A percentile compares a stretch with the other conserved stretches of the same genome.
These are phyloP conservation scores for Coniochaeta sp. DNA, from an alignment of 2,329 filamentous ascomycete genomes.

Conservation along the genomic window DNA sequence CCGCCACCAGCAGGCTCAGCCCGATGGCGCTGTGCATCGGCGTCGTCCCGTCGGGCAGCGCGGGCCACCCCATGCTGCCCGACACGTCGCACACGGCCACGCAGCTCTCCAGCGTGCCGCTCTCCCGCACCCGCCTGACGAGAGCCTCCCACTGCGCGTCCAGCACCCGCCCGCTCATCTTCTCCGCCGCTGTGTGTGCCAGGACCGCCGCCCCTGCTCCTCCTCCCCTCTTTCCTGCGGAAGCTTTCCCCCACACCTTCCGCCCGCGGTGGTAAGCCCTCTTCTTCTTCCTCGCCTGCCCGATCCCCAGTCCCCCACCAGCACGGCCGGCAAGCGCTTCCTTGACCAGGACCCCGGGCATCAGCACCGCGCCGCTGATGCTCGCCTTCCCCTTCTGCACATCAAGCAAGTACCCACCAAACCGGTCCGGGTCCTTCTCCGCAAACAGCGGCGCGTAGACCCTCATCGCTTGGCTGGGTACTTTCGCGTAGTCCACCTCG, in stretches of 20 bases:
- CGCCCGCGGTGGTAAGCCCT: not conserved
- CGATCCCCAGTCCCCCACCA: not conserved
- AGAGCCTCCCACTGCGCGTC: slow-evolving; percentile 50
- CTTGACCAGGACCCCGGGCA: slow-evolving; percentile 42
- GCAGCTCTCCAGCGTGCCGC: slow-evolving; percentile 41
- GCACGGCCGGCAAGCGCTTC: not conserved
- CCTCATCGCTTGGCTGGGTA: slow-evolving; percentile 51
- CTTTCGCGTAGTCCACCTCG: slow-evolving; percentile 47
- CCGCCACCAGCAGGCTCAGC: slow-evolving; percentile 46
- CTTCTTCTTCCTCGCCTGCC: not conserved
- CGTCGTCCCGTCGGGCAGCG: slow-evolving; percentile 34
- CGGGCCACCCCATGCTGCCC: slow-evolving; percentile 37
- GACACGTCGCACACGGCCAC: slow-evolving; percentile 54
- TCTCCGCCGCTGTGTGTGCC: not conserved
- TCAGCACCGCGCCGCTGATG: slow-evolving; percentile 49
- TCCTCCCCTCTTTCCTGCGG: too few species aligned
- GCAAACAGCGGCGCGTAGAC: slow-evolving; percentile 41
- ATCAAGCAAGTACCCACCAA: slow-evolving; percentile 39
- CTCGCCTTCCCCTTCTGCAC: slow-evolving; percentile 38
- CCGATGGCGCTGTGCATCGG: slow-evolving; percentile 49
- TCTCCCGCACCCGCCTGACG: slow-evolving; percentile 49
- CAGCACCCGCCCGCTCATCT: slow-evolving; percentile 22
- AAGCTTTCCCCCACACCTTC: not conserved
- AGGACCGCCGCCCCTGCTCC: not conserved
- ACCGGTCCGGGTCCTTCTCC: slow-evolving; percentile 40